Base-by-base conservation (phyloP, 1,139 yeast genomes). In the Ashbya aceris region DNA sequence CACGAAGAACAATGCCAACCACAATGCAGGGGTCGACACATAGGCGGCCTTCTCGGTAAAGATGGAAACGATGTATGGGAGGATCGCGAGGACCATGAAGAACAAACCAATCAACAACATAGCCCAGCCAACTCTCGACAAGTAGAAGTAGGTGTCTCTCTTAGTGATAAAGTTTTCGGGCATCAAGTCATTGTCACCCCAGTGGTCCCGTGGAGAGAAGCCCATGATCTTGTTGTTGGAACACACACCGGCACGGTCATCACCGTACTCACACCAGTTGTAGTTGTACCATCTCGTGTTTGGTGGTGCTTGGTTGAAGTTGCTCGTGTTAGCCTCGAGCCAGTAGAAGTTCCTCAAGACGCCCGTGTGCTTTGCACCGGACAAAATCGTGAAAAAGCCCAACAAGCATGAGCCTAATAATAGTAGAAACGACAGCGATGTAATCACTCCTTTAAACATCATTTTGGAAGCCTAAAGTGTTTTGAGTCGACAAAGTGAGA, bases 221-320 rank as follows among this genome's bases (percentile, higher is more conserved):
- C 89, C 84, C 56, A 68, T 72, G 12, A 59, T 52, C 20, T 49
- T 49, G 13, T 35, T 49, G 27, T 37, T 28, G 6, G 59, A 52
- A 40, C 61, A 56, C n/a, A 12, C 20, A n/a, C 37, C 37, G 42
- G 45, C 39, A 11, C 46, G 66, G 39, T 70, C 68, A 48, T 63
- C 55, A 27, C 45, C 46, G 23, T 65, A 75, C 27, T 71, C 77
- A 65, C 95, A 85, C 47, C 69, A 56, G 40, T 73, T 70, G 63
- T 83, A 84, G 52, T 71, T 68, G n/a, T 86, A 81, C 94, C 94
- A 84, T 60, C 85, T 70, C 3, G 79, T 69, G 29, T 62, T 54
- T 20, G 59, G 51, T 4, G 64, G 58, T 26, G 81, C 77, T 36
- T 73, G 71, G 9, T 71, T 56, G 43, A 80, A 73, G 12, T 62